Percentiles rank a stretch among this genome's conserved stretches.
These are phyloP conservation scores for Dioscorea zingiberensis DNA, from an alignment of 106 monocot species.

Conservation along the genomic window DNA sequence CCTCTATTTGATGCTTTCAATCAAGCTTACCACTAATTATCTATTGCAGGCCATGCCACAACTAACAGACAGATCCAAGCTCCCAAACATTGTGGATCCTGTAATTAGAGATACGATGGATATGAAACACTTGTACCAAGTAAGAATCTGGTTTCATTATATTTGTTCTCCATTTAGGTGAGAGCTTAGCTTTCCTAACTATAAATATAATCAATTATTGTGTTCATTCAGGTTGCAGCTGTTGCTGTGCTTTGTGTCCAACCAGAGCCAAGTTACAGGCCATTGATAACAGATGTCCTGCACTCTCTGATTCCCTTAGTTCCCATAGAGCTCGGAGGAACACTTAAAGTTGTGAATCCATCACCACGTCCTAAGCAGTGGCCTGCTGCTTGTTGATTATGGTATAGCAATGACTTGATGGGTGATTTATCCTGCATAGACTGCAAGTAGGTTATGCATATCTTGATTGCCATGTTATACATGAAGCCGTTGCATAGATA, in stretches of 20 bases:
- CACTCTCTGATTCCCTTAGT: constrained; percentile 89
- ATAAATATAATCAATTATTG: background rate
- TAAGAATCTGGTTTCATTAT: constrained; percentile 4
- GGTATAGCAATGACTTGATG: background rate
- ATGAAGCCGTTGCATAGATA: too few species aligned
- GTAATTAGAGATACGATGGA: constrained; percentile 80
- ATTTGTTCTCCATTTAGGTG: too few species aligned
- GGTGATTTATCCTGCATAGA: too few species aligned
- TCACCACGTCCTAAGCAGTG: constrained; percentile 25
- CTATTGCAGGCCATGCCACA: constrained; percentile 88
- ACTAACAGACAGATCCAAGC: constrained; percentile 73
- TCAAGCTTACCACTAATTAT: background rate
- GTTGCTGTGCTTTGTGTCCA: constrained; percentile 93
- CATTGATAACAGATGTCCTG: constrained; percentile 89
- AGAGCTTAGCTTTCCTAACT: too few species aligned
- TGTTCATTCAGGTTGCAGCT: constrained; percentile 61
- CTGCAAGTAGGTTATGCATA: too few species aligned
- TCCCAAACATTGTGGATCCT: constrained; percentile 84
- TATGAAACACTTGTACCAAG: constrained; percentile 92
- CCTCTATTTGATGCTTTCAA: too few species aligned
- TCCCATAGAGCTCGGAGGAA: constrained; percentile 76
- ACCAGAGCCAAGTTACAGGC: constrained; percentile 95
- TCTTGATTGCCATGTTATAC: too few species aligned
- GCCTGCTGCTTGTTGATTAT: background rate
- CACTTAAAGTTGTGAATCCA: constrained; percentile 43